phyloP scores from a whole-genome alignment of 1,284 basidiomycete genomes.

The Veloporphyrellus conicus region DNA sequence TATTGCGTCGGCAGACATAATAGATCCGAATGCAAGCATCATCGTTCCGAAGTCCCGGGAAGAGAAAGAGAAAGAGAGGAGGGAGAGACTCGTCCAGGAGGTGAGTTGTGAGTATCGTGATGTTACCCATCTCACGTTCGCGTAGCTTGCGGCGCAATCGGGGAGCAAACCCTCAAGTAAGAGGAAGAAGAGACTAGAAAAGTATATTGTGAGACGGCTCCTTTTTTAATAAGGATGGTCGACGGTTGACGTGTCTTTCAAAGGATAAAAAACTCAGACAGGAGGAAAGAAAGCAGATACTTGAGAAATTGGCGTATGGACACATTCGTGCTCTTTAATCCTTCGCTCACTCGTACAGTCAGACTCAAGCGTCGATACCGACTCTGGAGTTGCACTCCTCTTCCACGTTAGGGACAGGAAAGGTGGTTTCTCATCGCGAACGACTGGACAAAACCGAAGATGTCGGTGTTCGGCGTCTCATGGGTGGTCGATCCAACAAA shows the following conservation, averaged over 20 bases:
- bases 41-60: slow-evolving; percentile 56
- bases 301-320: slow-evolving; percentile 73
- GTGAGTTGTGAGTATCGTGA: slow-evolving; percentile 36
- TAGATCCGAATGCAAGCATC: slow-evolving; percentile 59
- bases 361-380: slow-evolving; percentile 66
- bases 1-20: slow-evolving; percentile 9
- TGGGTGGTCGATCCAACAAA: slow-evolving; percentile 48
- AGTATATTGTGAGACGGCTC: slow-evolving; percentile 66
- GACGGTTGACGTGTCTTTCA: background rate
- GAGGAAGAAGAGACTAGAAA: slow-evolving; percentile 78
- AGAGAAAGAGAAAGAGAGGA: slow-evolving; percentile 58
- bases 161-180: slow-evolving; percentile 71
- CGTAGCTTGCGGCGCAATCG: slow-evolving; percentile 53
- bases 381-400: slow-evolving; percentile 66
- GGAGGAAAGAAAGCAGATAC: slow-evolving; percentile 68
- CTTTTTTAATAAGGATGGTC: background rate
- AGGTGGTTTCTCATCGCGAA: slow-evolving; percentile 54
- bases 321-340: background rate
- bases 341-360: slow-evolving; percentile 43
- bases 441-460: slow-evolving; percentile 59
- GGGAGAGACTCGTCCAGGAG: slow-evolving; percentile 58
- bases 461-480: slow-evolving; percentile 48
- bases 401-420: slow-evolving; percentile 73
- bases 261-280: slow-evolving; percentile 85
- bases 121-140: slow-evolving; percentile 1